A percentile compares a stretch with the other conserved stretches of the same genome.
phyloP scores from a whole-genome alignment of 495 filamentous ascomycete genomes.

The Penicillium alfredii region DNA sequence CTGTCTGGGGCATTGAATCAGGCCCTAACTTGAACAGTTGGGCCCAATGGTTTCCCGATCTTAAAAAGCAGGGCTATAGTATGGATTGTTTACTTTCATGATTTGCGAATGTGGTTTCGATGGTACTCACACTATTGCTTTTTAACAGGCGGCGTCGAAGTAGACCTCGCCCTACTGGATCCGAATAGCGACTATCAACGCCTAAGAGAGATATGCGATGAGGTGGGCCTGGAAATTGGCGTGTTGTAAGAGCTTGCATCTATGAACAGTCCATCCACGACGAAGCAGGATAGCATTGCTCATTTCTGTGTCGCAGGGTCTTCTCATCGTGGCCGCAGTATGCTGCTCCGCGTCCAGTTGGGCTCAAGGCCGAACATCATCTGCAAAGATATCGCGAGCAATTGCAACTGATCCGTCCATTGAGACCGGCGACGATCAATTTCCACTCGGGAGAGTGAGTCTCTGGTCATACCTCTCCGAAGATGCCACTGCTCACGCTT shows the following conservation, averaged over 20 bases:
- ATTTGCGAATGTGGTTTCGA: too few species aligned
- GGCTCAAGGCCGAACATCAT: conserved; percentile 14
- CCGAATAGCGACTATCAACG: conserved; percentile 9
- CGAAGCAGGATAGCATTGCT: too few species aligned
- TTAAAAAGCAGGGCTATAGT: conserved; percentile 26
- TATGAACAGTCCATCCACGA: too few species aligned
- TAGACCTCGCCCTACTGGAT: conserved; percentile 14
- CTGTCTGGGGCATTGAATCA: conserved; percentile 18
- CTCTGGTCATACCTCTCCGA: too few species aligned
- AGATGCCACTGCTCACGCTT: too few species aligned
- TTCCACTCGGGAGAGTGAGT: conserved; percentile 23
- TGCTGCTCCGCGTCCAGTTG: conserved; percentile 13
- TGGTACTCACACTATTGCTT: too few species aligned
- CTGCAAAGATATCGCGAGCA: conserved; percentile 15
- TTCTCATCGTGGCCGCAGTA: conserved; percentile 21
- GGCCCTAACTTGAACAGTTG: conserved; percentile 16
- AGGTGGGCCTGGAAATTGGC: conserved; percentile 18
- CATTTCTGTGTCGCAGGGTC: conserved; percentile 9
- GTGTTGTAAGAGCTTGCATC: too few species aligned
- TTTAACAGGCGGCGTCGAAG: conserved; percentile 17
- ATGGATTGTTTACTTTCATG: neutral
- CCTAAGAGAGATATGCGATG: conserved; percentile 16
- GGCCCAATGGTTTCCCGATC: conserved; percentile 13
- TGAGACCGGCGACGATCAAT: conserved; percentile 18
- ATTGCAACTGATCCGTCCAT: conserved; percentile 7